phyloP scores from a whole-genome alignment of 805 yeast genomes.

The Clavispora asparagi region DNA sequence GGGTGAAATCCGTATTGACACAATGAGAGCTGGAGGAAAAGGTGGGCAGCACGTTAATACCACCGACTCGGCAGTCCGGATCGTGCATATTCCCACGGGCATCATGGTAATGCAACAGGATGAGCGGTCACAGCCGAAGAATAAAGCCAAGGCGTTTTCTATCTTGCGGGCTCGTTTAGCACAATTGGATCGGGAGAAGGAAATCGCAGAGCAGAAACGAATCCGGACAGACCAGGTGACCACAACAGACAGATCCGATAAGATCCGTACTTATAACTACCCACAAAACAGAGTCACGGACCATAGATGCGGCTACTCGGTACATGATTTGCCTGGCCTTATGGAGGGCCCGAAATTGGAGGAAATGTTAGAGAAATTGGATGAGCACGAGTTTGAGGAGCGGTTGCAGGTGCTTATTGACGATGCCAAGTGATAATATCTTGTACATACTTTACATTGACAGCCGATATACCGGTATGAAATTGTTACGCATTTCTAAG shows the following conservation, averaged over 20 bases:
- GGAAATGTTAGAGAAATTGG: conserved; percentile 34
- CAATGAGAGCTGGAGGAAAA: conserved; percentile 96
- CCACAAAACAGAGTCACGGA: conserved; percentile 93
- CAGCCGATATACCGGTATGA: neutral
- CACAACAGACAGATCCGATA: conserved; percentile 86
- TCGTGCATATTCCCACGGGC: conserved; percentile 90
- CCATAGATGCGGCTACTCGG: conserved; percentile 77
- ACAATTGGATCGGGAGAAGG: conserved; percentile 65
- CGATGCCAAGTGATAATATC: neutral
- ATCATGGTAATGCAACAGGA: conserved; percentile 88
- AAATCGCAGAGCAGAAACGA: conserved; percentile 57
- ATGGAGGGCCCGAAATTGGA: conserved; percentile 32
- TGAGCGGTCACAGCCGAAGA: conserved; percentile 89
- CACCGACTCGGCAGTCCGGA: conserved; percentile 92
- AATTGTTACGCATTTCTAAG: neutral
- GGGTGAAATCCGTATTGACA: conserved; percentile 87
- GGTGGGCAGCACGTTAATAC: conserved; percentile 99
- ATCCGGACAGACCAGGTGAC: conserved; percentile 79
- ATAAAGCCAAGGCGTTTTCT: conserved; percentile 87
- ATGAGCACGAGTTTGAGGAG: conserved; percentile 34
- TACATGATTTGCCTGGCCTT: conserved; percentile 60
- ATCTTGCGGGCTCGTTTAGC: conserved; percentile 81
- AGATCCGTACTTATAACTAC: conserved; percentile 87
- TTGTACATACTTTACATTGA: conserved; percentile 2
- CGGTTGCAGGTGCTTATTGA: conserved; percentile 23